Evolutionary conservation across 768 basidiomycete species (phyloP).

Genomic region (Mrakia hoshinonis): DNA sequence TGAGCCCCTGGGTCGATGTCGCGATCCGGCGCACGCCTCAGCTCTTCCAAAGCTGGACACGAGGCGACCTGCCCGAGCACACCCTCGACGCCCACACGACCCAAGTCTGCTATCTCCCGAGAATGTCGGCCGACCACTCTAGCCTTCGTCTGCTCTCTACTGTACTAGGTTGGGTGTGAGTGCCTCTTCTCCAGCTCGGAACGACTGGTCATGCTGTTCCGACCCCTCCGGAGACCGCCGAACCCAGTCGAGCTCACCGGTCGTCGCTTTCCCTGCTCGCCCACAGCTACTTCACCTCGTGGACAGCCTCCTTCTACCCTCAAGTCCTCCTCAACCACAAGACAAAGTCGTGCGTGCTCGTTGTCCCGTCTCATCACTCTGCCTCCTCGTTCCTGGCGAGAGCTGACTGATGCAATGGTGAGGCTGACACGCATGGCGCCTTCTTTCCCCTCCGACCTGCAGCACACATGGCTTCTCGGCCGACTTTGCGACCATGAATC

Average conservation of each 20-base stretch:
- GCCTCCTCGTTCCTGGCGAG: not conserved
- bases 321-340: slow-evolving; percentile 42
- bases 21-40: too few relatives aligned
- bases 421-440: not conserved
- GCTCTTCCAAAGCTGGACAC: too few relatives aligned
- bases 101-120: too few relatives aligned
- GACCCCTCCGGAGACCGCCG: not conserved
- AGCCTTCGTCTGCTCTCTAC: not conserved
- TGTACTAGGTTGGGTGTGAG: slow-evolving; percentile 17
- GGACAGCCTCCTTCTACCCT: slow-evolving; percentile 42
- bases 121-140: not conserved
- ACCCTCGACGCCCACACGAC: too few relatives aligned
- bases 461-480: slow-evolving; percentile 41
- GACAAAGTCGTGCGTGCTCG: slow-evolving; percentile 35
- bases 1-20: too few relatives aligned
- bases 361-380: slow-evolving; percentile 1
- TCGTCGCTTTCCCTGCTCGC: not conserved
- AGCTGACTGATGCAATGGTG: not conserved
- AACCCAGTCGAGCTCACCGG: not conserved
- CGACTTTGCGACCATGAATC: slow-evolving; percentile 44
- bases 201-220: not conserved
- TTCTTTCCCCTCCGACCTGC: not conserved
- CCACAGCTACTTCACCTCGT: slow-evolving; percentile 31
- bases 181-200: not conserved
- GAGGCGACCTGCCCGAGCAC: too few relatives aligned